Evolutionary conservation across 306 rosid genomes (phyloP).

Genomic region (Medicago lupulina): DNA sequence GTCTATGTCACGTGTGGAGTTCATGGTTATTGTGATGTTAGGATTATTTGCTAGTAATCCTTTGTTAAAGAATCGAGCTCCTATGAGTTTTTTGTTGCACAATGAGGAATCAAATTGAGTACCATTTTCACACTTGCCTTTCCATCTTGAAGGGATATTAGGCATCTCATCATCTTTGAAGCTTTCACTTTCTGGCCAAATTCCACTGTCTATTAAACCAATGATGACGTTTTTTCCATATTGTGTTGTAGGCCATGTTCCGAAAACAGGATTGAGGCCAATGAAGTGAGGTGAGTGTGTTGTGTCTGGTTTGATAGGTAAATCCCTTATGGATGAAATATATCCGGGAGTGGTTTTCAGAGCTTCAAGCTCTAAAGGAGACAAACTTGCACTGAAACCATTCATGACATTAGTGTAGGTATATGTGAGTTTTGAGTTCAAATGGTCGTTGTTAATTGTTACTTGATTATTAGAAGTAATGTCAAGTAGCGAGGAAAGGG

Average conservation of each 20-base stretch:
- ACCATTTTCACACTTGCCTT: slow-evolving; percentile 66
- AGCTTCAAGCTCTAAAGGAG: slow-evolving; percentile 62
- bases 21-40: slow-evolving; percentile 46
- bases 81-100: slow-evolving; percentile 87
- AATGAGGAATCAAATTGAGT: slow-evolving; percentile 55
- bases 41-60: slow-evolving; percentile 56
- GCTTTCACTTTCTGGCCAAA: slow-evolving; percentile 86
- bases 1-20: slow-evolving; percentile 66
- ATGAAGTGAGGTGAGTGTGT: slow-evolving; percentile 73
- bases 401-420: slow-evolving; percentile 63
- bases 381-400: slow-evolving; percentile 75
- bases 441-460: not conserved
- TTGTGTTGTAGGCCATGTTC: slow-evolving; percentile 60
- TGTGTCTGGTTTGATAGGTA: slow-evolving; percentile 59
- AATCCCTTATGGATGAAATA: slow-evolving; percentile 55
- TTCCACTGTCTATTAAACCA: slow-evolving; percentile 77
- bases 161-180: slow-evolving; percentile 58
- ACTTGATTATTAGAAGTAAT: slow-evolving; percentile 13
- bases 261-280: slow-evolving; percentile 53
- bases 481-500: slow-evolving; percentile 47
- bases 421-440: slow-evolving; percentile 55
- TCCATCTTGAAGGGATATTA: slow-evolving; percentile 70
- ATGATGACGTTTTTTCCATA: slow-evolving; percentile 68
- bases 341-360: slow-evolving; percentile 60
- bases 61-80: slow-evolving; percentile 78